These are phyloP conservation scores for Fusarium verticillioides DNA, from an alignment of 2,329 filamentous ascomycete genomes.

Conservation along the genomic window DNA sequence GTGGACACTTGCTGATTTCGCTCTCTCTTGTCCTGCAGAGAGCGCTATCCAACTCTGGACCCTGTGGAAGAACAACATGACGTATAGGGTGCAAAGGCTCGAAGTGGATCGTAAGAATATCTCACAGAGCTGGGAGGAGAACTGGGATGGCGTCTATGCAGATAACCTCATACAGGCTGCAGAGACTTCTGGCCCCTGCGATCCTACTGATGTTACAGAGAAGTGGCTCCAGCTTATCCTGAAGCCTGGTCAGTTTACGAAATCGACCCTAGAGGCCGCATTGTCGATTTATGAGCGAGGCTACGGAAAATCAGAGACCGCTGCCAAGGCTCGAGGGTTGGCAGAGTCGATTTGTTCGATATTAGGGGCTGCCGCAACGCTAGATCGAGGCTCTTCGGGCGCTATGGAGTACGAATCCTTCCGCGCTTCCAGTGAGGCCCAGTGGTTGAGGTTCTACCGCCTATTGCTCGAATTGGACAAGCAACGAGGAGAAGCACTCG, in stretches of 20 bases:
- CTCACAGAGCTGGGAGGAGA: slow-evolving; percentile 68
- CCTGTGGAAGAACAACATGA: slow-evolving; percentile 86
- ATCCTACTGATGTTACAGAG: slow-evolving; percentile 77
- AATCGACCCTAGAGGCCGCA: slow-evolving; percentile 83
- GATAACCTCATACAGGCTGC: slow-evolving; percentile 66
- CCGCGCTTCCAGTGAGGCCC: slow-evolving; percentile 76
- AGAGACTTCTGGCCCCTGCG: slow-evolving; percentile 69
- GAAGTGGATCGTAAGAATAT: slow-evolving; percentile 76
- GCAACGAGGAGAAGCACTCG: slow-evolving; percentile 82
- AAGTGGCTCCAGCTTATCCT: slow-evolving; percentile 89
- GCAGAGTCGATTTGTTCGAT: slow-evolving; percentile 81
- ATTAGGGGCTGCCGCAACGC: slow-evolving; percentile 74
- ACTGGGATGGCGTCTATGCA: slow-evolving; percentile 76
- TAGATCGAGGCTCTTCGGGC: slow-evolving; percentile 70
- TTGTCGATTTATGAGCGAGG: slow-evolving; percentile 82
- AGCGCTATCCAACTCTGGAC: slow-evolving; percentile 75
- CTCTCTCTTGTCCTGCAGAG: slow-evolving; percentile 66
- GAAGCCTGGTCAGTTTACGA: slow-evolving; percentile 83
- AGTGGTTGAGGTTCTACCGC: slow-evolving; percentile 92
- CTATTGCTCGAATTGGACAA: slow-evolving; percentile 88
- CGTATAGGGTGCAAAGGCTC: slow-evolving; percentile 78
- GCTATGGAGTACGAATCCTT: slow-evolving; percentile 82
- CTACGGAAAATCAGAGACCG: slow-evolving; percentile 52
- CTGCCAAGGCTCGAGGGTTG: slow-evolving; percentile 65
- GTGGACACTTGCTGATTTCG: slow-evolving; percentile 84